Percentiles rank a stretch among this genome's conserved stretches.
phyloP scores from a whole-genome alignment of 805 yeast species.

The Nakazawaea ishiwadae region DNA sequence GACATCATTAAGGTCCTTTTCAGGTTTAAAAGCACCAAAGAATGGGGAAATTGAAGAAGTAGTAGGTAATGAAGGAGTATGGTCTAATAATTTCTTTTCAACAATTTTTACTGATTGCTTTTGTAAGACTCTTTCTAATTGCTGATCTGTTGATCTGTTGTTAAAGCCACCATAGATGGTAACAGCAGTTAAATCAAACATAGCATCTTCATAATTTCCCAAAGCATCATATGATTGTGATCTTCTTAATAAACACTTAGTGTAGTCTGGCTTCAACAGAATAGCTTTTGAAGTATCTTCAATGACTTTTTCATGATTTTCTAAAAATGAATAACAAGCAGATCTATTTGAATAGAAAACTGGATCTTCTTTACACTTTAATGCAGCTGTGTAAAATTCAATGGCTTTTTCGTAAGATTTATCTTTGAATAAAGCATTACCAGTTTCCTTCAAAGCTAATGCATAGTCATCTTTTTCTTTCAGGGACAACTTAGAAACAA shows the following conservation, averaged over 20 bases:
- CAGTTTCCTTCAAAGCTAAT: constrained; percentile 78
- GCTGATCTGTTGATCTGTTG: constrained; percentile 70
- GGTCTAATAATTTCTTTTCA: constrained; percentile 49
- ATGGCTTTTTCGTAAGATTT: constrained; percentile 75
- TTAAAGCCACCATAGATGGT: constrained; percentile 81
- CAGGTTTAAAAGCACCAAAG: constrained; percentile 76
- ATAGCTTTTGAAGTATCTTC: constrained; percentile 86
- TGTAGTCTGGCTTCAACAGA: constrained; percentile 80
- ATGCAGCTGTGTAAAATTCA: constrained; percentile 73
- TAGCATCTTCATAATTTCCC: constrained; percentile 76
- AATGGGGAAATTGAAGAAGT: constrained; percentile 81
- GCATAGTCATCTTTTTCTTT: constrained; percentile 63
- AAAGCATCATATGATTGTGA: constrained; percentile 86
- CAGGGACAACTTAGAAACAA: constrained; percentile 37
- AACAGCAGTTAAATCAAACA: constrained; percentile 86
- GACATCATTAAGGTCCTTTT: constrained; percentile 43
- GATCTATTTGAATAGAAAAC: constrained; percentile 93
- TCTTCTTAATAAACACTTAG: constrained; percentile 89
- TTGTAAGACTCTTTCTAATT: constrained; percentile 82
- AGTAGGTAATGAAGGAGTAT: constrained; percentile 64
- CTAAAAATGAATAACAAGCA: constrained; percentile 86
- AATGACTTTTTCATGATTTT: constrained; percentile 77
- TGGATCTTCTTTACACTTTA: constrained; percentile 73
- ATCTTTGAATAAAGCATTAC: constrained; percentile 71
- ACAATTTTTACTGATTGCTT: constrained; percentile 73